Evolutionary conservation across 1,139 yeast species (phyloP), one percentile per base, ranked within the genome.

Genomic region (Meyerozyma sp.): DNA sequence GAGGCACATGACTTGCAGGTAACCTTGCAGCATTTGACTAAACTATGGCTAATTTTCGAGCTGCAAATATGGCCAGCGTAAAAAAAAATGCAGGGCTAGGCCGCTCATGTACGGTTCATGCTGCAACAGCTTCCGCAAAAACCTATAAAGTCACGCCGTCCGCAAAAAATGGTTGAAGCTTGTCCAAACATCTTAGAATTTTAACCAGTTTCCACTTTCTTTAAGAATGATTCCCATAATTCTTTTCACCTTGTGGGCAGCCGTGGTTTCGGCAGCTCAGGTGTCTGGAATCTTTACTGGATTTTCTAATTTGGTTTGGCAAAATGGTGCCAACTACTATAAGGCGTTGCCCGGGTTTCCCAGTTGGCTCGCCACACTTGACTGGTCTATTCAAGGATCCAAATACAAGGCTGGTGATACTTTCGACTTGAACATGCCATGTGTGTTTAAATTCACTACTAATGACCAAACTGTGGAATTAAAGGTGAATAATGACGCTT

Each of bases 261-360:
- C 20, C 16, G 16, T 21, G 3, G 37, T 8, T 5, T 34, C 37
- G 11, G 37, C 26, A 16, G 43, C 42, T n/a, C 44, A 20, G 25
- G 44, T 48, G 9, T 38, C 48, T 18, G 49, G 49, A 9, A 34
- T 48, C 7, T 47, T 47, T 40, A 47, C 49, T 11, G 35, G 25
- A 4, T 41, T 42, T 16, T 29, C 42, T 9, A 35, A 39, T 10
- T 20, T 46, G 5, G 42, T 38, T 4, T 48, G 32, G 32, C 21
- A 32, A 16, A 23, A 21, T 6, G 40, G 30, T 8, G 42, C 36
- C 8, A 27, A 18, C 25, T 42, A 42, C 20, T 34, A 39, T 18
- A 27, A 29, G 13, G 25, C 30, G 8, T 11, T 28, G 2, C 46
- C 44, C 11, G 36, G 20, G 14, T 28, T 39, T 8, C 49, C 48